These are phyloP conservation scores for Pythium dissotocum DNA, from an alignment of 352 stramenopile genomes.

Conservation along the genomic window DNA sequence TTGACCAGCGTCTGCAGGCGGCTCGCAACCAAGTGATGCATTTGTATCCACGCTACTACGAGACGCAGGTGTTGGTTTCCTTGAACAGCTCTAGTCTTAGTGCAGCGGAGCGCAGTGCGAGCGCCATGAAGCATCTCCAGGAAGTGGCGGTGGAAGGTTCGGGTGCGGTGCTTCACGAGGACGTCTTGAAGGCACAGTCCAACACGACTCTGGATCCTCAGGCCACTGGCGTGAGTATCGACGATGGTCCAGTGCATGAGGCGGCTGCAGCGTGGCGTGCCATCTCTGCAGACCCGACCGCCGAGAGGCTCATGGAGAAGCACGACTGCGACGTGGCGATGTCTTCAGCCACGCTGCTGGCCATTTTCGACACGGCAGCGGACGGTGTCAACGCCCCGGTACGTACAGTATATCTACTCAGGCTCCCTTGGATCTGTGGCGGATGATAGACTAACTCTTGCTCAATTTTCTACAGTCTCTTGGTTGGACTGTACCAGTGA, in stretches of 20 bases:
- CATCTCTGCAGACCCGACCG: constrained; percentile 62
- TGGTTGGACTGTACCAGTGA: constrained; percentile 59
- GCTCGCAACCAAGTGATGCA: constrained; percentile 63
- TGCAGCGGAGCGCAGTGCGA: constrained; percentile 12
- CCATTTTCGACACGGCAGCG: constrained; percentile 56
- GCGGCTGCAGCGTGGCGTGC: constrained; percentile 14
- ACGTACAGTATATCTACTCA: background rate
- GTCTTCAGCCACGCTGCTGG: constrained; percentile 61
- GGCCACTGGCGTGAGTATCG: background rate
- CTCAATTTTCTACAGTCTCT: constrained; percentile 26
- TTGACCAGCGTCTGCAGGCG: constrained; percentile 38
- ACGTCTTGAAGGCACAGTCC: constrained; percentile 6
- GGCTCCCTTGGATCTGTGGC: background rate
- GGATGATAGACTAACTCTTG: background rate
- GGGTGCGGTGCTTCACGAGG: constrained; percentile 22
- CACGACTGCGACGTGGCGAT: constrained; percentile 75
- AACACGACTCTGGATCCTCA: background rate
- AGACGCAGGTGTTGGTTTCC: constrained; percentile 38
- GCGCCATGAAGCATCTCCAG: constrained; percentile 42
- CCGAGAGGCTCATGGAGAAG: constrained; percentile 60
- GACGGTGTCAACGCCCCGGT: constrained; percentile 29
- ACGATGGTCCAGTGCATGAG: background rate
- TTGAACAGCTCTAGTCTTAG: constrained; percentile 18
- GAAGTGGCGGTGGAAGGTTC: constrained; percentile 42
- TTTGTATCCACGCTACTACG: constrained; percentile 66